Base-by-base conservation (phyloP, 768 basidiomycete species). In the Rhodocollybia butyracea region DNA sequence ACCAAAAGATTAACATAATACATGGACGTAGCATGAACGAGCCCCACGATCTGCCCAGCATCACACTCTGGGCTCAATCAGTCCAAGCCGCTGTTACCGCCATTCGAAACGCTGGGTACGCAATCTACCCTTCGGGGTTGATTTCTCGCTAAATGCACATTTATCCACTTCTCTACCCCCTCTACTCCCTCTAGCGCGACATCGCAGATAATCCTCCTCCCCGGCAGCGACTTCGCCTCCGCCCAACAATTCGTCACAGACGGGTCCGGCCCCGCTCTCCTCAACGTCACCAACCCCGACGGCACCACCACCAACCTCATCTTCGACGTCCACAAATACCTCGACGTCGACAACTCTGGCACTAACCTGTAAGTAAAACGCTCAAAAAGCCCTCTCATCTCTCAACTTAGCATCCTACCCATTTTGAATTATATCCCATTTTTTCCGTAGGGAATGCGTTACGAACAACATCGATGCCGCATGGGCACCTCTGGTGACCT, bases 311-410 rank as follows among this genome's bases (percentile, higher is more conserved):
- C 67, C 22, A 72, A 73, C 61, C 73, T 85, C 39, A 68, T 85
- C 56, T 77, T 85, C 60, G 84, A 86, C 60, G 82, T 84, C 2
- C 84, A 85, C 73, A 79, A 82, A 63, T 85, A 84, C 67, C 76
- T 82, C 46, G 83, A 85, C 65, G 69, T 60, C 15, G 81, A 84
- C 60, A 78, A 76, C 63, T 80, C 73, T 50, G 73, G 54, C 48
- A 71, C 61, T 8, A 58, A 69, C 57, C 24, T 55, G 68, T 68
- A 48, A 31, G 63, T 63, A 11, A 11, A 3, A 21, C 1, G 31
- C 27, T 40, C 13, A 26, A 19, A 29, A 27, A 42, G 29, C 11
- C 12, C 30, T 29, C 34, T 24, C 45, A 5, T 21, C 21, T 40
- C 26, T 47, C 27, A 40, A 26, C 41, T 66, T 68, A 29, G 73